These are phyloP conservation scores for Chaetomium globosum DNA, from an alignment of 2,329 filamentous ascomycete genomes.

Conservation along the genomic window DNA sequence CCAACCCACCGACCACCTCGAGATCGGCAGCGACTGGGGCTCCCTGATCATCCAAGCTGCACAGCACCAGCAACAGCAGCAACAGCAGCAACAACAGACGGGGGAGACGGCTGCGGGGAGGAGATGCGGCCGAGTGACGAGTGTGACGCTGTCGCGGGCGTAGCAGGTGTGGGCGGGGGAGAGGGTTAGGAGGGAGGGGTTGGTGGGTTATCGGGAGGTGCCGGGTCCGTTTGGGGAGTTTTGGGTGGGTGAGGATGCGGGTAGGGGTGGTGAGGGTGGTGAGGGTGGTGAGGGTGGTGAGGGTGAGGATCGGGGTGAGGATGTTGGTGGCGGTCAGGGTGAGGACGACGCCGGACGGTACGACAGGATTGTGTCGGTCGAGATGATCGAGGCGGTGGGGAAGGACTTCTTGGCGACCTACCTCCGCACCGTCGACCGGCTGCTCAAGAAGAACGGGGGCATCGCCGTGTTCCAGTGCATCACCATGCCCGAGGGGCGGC, in stretches of 20 bases:
- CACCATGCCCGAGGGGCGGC: slow-evolving; percentile 71
- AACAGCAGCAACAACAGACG: no score
- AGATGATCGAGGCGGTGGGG: slow-evolving; percentile 77
- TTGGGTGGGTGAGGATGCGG: no score
- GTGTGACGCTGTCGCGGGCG: slow-evolving; percentile 67
- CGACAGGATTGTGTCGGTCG: slow-evolving; percentile 74
- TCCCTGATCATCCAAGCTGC: slow-evolving; percentile 73
- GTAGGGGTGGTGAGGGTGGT: background rate
- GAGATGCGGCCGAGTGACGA: slow-evolving; percentile 69
- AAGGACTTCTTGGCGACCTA: slow-evolving; percentile 68
- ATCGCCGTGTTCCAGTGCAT: slow-evolving; percentile 76
- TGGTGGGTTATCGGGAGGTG: slow-evolving; percentile 68
- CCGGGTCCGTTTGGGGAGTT: background rate
- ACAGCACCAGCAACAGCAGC: no score
- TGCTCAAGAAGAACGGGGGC: slow-evolving; percentile 67
- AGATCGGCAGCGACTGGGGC: slow-evolving; percentile 77
- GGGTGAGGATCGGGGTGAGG: no score
- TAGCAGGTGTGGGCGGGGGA: slow-evolving; percentile 69
- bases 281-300: background rate
- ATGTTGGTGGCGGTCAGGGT: background rate
- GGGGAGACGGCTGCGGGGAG: no score
- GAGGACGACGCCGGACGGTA: slow-evolving; percentile 52
- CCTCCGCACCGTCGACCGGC: slow-evolving; percentile 63
- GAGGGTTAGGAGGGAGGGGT: slow-evolving; percentile 63
- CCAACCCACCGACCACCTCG: slow-evolving; percentile 67